Percentiles rank a stretch among this genome's conserved stretches.
Evolutionary conservation across 1,139 yeast species (phyloP).

Genomic region (Magnusiomyces magnusii): DNA sequence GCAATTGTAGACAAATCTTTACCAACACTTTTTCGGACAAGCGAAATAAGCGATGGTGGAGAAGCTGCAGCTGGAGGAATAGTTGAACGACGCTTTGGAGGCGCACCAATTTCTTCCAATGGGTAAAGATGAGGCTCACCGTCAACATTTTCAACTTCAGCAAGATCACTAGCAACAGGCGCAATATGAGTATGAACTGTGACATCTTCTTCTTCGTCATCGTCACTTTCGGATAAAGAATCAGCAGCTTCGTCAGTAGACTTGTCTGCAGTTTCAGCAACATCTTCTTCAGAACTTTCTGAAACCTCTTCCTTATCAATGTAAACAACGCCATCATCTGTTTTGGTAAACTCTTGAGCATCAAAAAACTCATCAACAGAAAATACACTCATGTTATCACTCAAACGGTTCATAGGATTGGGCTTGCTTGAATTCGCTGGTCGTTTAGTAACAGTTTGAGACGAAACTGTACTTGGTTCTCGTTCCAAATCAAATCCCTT

Average conservation of each 20-base stretch:
- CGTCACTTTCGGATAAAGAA: slow-evolving; percentile 4
- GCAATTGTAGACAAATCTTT: slow-evolving; percentile 80
- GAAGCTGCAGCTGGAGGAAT: slow-evolving; percentile 53
- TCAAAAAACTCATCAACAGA: slow-evolving; percentile 55
- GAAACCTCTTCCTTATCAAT: slow-evolving; percentile 24
- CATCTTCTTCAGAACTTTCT: slow-evolving; percentile 21
- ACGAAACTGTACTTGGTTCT: not conserved
- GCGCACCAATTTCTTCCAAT: slow-evolving; percentile 40
- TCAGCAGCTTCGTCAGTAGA: slow-evolving; percentile 18
- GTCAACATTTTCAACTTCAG: slow-evolving; percentile 22
- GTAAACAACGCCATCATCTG: slow-evolving; percentile 28
- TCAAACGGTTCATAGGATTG: not conserved
- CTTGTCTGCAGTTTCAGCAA: slow-evolving; percentile 19
- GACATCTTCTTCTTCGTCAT: slow-evolving; percentile 20
- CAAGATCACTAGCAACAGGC: slow-evolving; percentile 17
- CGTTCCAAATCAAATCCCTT: not conserved
- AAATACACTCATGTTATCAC: slow-evolving; percentile 20
- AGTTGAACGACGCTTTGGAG: slow-evolving; percentile 49
- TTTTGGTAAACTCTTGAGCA: slow-evolving; percentile 46
- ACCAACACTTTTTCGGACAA: slow-evolving; percentile 84
- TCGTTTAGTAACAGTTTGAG: not conserved
- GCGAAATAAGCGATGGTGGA: slow-evolving; percentile 77
- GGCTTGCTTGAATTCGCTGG: not conserved
- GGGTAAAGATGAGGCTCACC: slow-evolving; percentile 45
- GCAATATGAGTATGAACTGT: slow-evolving; percentile 15